A percentile compares a stretch with the other conserved stretches of the same genome.
Evolutionary conservation across 139 green algal species (phyloP).

Genomic region (Marvania coccoides): DNA sequence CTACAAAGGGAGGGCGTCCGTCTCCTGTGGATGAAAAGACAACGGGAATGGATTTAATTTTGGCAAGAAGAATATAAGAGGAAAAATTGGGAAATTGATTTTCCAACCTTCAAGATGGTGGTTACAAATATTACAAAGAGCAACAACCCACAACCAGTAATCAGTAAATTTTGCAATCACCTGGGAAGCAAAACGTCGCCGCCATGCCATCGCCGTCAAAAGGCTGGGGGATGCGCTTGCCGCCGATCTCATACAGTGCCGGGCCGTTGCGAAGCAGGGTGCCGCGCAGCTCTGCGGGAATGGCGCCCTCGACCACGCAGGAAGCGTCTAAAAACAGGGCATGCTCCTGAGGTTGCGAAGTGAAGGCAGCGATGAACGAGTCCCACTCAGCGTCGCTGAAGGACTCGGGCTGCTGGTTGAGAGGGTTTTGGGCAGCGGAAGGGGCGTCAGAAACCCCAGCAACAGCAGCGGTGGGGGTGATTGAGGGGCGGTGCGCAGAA

Average conservation of each 20-base stretch:
- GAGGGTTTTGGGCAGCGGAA: too few species aligned
- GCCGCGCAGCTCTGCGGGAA: conserved; percentile 26
- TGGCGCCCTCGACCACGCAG: conserved; percentile 15
- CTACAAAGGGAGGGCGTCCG: not conserved
- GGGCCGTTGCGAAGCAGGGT: conserved; percentile 36
- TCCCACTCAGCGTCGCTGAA: not conserved
- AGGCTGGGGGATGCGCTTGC: conserved; percentile 22
- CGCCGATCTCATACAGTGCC: conserved; percentile 34
- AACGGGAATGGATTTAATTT: too few species aligned
- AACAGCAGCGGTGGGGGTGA: too few species aligned
- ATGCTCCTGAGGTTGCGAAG: conserved; percentile 1
- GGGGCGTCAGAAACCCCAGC: too few species aligned
- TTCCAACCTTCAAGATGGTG: too few species aligned
- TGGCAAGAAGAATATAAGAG: too few species aligned
- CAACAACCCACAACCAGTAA: not conserved
- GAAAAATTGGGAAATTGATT: too few species aligned
- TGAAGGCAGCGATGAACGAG: conserved; percentile 8
- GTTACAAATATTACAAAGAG: too few species aligned
- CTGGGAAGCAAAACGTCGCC: conserved; percentile 27
- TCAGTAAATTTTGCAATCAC: not conserved
- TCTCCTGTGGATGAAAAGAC: too few species aligned
- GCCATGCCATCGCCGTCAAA: conserved; percentile 39
- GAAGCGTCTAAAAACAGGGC: conserved; percentile 3
- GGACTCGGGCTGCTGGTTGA: not conserved
- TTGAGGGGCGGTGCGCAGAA: too few species aligned